Evolutionary conservation across 225 moss, liverwort and hornwort species (phyloP).

Genomic region (Rhytidiadelphus loreus): DNA sequence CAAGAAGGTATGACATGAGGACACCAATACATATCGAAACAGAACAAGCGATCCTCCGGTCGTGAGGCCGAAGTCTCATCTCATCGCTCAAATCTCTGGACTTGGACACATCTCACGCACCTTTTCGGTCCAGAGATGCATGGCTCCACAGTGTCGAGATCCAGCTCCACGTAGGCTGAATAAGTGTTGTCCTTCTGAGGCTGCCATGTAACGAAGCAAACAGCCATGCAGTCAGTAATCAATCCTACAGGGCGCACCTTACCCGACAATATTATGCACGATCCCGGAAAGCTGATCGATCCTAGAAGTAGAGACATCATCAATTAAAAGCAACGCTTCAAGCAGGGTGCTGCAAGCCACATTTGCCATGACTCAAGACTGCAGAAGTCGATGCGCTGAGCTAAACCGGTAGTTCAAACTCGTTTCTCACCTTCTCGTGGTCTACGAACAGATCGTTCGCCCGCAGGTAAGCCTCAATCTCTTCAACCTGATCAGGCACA

Average conservation of each 20-base stretch:
- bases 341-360: not conserved
- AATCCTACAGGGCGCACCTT: not conserved
- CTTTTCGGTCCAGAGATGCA: slow-evolving; percentile 92
- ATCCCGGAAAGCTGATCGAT: not conserved
- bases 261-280: not conserved
- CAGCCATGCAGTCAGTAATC: not conserved
- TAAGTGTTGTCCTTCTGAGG: slow-evolving; percentile 57
- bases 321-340: not conserved
- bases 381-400: not conserved
- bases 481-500: slow-evolving; percentile 35
- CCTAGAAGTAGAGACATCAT: not conserved
- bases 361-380: not conserved
- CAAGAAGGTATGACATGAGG: not conserved
- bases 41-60: not conserved
- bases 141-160: slow-evolving; percentile 73
- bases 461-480: slow-evolving; percentile 82
- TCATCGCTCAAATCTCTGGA: not conserved
- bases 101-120: slow-evolving; percentile 15
- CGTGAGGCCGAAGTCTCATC: not conserved
- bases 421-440: slow-evolving; percentile 41
- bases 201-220: slow-evolving; percentile 24
- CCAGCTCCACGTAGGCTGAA: slow-evolving; percentile 75
- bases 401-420: not conserved
- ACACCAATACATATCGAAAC: not conserved
- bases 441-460: slow-evolving; percentile 88